These are phyloP conservation scores for Colletotrichum karsti DNA, from an alignment of 2,329 filamentous ascomycete genomes.

Conservation along the genomic window DNA sequence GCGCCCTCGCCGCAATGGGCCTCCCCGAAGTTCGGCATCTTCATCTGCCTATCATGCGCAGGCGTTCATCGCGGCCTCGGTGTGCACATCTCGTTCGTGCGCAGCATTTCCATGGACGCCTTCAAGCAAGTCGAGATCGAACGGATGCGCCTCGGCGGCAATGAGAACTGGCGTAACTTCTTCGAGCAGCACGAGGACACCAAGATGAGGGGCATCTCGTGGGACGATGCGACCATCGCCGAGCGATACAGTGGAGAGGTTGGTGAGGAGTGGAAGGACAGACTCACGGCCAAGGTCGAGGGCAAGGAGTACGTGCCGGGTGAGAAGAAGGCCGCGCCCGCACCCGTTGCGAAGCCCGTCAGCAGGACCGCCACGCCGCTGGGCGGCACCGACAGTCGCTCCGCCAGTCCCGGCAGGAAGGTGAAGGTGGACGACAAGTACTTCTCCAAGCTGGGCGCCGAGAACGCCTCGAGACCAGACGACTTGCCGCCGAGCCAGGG, in stretches of 20 bases:
- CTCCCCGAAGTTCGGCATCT: conserved; percentile 95
- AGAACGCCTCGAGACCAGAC: conserved; percentile 81
- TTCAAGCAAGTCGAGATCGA: conserved; percentile 94
- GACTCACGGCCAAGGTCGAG: conserved; percentile 87
- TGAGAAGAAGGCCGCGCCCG: conserved; percentile 60
- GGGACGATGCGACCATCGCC: conserved; percentile 89
- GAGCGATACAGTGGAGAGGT: conserved; percentile 90
- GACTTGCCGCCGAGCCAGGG: conserved; percentile 86
- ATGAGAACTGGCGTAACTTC: conserved; percentile 86
- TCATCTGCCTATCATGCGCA: conserved; percentile 97
- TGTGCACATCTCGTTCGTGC: conserved; percentile 98
- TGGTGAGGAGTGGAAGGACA: conserved; percentile 95
- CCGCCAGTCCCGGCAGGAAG: conserved; percentile 55
- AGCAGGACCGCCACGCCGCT: conserved; percentile 51
- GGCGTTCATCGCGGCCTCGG: conserved; percentile 94
- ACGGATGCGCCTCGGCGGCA: conserved; percentile 92
- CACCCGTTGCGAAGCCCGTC: conserved; percentile 36
- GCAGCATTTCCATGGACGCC: conserved; percentile 97
- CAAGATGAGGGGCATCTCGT: conserved; percentile 72
- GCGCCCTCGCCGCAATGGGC: conserved; percentile 99
- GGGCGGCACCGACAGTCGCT: conserved; percentile 47
- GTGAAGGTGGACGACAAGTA: conserved; percentile 84
- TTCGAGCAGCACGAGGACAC: conserved; percentile 79
- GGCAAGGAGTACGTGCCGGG: conserved; percentile 84
- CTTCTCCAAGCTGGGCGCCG: conserved; percentile 84